A percentile compares a stretch with the other conserved stretches of the same genome.
phyloP scores from a whole-genome alignment of 352 stramenopile species.

The Phytopythium vexans region DNA sequence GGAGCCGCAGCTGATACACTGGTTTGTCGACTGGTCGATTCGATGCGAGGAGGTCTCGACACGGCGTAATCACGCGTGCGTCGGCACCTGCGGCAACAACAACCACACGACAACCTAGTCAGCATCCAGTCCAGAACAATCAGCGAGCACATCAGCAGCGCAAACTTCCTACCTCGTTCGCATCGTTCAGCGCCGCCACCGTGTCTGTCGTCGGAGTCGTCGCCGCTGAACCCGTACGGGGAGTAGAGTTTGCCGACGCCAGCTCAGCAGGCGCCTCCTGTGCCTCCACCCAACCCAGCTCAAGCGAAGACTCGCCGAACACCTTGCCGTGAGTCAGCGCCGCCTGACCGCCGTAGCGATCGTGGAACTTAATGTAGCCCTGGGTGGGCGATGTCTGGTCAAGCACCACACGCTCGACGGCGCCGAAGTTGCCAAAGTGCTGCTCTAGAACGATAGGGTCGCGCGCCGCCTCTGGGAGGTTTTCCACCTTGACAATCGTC shows the following conservation, averaged over 20 bases:
- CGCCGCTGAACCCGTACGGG: constrained; percentile 10
- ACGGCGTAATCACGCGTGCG: constrained; percentile 3
- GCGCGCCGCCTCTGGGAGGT: constrained; percentile 70
- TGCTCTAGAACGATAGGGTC: constrained; percentile 77
- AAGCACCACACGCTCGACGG: constrained; percentile 72
- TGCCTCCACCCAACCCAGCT: constrained; percentile 63
- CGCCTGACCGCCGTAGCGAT: constrained; percentile 71
- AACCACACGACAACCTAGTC: constrained; percentile 4
- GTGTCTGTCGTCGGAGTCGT: constrained; percentile 5
- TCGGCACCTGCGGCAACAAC: not conserved
- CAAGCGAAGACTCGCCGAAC: constrained; percentile 54
- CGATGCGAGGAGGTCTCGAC: not conserved
- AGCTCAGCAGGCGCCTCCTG: constrained; percentile 51
- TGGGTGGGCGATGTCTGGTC: constrained; percentile 34
- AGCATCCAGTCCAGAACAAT: not conserved
- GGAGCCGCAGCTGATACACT: too few relatives aligned
- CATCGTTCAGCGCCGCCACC: not conserved
- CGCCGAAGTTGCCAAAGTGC: constrained; percentile 86
- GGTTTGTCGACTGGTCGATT: not conserved
- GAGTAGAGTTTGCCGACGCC: constrained; percentile 16
- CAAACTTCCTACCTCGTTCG: too few relatives aligned
- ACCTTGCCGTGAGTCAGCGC: constrained; percentile 56
- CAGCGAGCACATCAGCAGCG: too few relatives aligned
- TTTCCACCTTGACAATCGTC: constrained; percentile 76
- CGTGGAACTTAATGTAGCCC: constrained; percentile 83